A percentile compares a stretch with the other conserved stretches of the same genome.
Conservation (phyloP, 1,284 basidiomycete genomes). For the Kalmanozyma brasiliensis region DNA sequence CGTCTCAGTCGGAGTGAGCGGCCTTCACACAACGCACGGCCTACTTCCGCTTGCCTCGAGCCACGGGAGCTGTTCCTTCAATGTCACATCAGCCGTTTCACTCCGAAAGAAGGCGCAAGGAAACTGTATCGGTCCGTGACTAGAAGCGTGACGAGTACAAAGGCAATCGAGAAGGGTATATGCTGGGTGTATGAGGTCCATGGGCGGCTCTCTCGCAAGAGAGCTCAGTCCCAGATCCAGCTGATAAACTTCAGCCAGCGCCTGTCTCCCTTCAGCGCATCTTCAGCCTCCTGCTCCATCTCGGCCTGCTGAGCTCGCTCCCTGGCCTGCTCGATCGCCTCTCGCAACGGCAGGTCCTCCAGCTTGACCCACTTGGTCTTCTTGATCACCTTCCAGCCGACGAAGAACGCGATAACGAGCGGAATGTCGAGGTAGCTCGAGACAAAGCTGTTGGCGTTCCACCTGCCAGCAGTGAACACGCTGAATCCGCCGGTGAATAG, state of each 20-base stretch:
- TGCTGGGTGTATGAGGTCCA: too few relatives aligned
- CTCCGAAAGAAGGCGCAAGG: too few relatives aligned
- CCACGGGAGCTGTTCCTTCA: too few relatives aligned
- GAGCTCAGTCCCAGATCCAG: conserved; percentile 42
- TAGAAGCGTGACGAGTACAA: too few relatives aligned
- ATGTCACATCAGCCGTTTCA: too few relatives aligned
- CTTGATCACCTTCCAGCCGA: conserved; percentile 59
- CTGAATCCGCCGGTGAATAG: conserved; percentile 69
- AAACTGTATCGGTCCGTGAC: too few relatives aligned
- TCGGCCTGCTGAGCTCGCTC: conserved; percentile 13
- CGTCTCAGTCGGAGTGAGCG: too few relatives aligned
- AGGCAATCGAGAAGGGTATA: too few relatives aligned
- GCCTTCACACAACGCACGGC: too few relatives aligned
- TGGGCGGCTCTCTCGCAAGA: too few relatives aligned
- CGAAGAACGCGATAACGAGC: conserved; percentile 80
- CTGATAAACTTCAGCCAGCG: conserved; percentile 29
- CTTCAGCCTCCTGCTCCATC: conserved; percentile 20
- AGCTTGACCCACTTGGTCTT: conserved; percentile 38
- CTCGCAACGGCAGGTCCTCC: conserved; percentile 25
- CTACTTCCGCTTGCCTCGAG: too few relatives aligned
- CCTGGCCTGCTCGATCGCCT: conserved; percentile 25
- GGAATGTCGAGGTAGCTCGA: conserved; percentile 81
- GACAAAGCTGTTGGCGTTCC: conserved; percentile 73
- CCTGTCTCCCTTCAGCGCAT: conserved; percentile 13
- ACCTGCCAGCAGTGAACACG: conserved; percentile 57